Percentiles rank a stretch among this genome's conserved stretches.
phyloP scores from a whole-genome alignment of 805 yeast genomes.

The Schizosaccharomyces lindneri region DNA sequence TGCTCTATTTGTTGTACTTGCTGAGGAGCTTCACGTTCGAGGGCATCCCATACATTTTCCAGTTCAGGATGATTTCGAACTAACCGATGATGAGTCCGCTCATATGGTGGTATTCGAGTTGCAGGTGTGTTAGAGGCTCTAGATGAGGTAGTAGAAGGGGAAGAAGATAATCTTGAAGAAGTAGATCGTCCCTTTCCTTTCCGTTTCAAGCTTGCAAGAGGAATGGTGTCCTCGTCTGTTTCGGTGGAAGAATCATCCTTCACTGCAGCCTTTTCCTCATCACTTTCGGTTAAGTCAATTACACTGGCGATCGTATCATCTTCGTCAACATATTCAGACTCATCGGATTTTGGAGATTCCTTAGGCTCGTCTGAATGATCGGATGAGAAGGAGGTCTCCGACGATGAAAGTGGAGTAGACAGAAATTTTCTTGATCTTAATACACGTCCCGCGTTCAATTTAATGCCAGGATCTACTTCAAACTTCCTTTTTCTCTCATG shows the following conservation, averaged over 20 bases:
- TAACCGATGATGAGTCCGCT: conserved; percentile 18
- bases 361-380: neutral
- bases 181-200: neutral
- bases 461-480: too few species aligned
- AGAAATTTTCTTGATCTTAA: too few species aligned
- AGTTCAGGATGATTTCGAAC: conserved; percentile 61
- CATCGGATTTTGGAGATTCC: neutral
- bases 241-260: neutral
- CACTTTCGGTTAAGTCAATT: neutral
- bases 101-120: neutral
- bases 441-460: too few species aligned
- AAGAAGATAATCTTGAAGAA: neutral
- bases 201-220: neutral
- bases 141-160: neutral
- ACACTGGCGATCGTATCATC: neutral
- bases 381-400: too few species aligned
- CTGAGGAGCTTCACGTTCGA: conserved; percentile 27
- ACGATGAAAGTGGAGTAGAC: too few species aligned
- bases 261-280: neutral
- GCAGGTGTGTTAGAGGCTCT: neutral
- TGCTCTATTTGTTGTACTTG: conserved; percentile 27
- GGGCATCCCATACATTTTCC: conserved; percentile 40
- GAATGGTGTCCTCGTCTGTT: neutral
- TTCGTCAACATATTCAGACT: neutral
- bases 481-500: too few species aligned